Percentiles rank a stretch among this genome's conserved stretches.
These are phyloP conservation scores for Macrophomina pseudophaseolina DNA, from an alignment of 2,329 filamentous ascomycete genomes.

Conservation along the genomic window DNA sequence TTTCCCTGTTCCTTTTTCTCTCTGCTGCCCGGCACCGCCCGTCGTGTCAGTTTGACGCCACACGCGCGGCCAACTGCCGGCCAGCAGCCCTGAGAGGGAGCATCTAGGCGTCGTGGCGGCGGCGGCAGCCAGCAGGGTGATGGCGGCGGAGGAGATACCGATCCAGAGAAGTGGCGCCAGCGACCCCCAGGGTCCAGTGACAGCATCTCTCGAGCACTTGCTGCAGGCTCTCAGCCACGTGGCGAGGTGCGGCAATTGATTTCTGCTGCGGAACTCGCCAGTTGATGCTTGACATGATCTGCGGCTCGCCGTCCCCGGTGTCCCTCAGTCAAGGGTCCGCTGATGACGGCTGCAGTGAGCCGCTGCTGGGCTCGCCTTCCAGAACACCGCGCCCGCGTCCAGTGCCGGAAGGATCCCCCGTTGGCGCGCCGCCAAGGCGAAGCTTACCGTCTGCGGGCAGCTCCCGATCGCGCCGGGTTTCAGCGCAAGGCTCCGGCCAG, in stretches of 20 bases:
- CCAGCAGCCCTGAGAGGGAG: not conserved
- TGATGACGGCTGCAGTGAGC: not conserved
- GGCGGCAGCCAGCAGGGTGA: not conserved
- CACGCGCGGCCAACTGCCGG: not conserved
- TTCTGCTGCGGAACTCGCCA: not conserved
- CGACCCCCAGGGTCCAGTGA: not conserved
- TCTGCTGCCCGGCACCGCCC: not conserved
- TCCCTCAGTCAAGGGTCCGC: no score
- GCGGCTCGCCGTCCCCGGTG: not conserved
- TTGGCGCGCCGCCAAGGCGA: not conserved
- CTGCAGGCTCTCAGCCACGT: not conserved
- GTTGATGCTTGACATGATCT: not conserved
- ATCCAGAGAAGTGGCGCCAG: not conserved
- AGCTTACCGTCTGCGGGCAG: not conserved
- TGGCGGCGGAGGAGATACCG: not conserved
- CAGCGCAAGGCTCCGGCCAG: not conserved
- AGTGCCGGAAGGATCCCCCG: not conserved
- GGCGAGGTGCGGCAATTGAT: conserved; percentile 1
- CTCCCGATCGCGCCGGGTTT: not conserved
- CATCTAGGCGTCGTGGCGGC: not conserved
- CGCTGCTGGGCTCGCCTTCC: not conserved
- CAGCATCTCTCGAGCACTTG: not conserved
- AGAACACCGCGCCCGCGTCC: not conserved
- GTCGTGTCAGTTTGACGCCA: not conserved
- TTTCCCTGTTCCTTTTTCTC: not conserved